Conservation (phyloP, 2,329 filamentous ascomycete genomes). For the Microthyrium microscopicum region DNA sequence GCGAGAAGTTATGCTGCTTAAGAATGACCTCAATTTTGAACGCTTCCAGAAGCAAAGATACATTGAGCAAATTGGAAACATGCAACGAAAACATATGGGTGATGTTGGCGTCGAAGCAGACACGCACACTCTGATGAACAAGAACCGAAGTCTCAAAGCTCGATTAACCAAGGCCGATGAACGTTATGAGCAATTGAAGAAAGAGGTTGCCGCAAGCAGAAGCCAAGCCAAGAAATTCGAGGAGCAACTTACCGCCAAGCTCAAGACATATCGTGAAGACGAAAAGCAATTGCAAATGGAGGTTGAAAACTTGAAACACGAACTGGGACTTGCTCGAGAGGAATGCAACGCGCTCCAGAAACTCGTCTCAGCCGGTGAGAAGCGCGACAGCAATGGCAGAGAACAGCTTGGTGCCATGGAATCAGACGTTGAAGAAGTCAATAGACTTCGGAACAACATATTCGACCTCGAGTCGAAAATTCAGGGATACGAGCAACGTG, state of each 20-base stretch:
- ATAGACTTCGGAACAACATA: slow-evolving; percentile 42
- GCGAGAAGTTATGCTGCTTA: slow-evolving; percentile 56
- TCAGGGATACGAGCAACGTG: slow-evolving; percentile 45
- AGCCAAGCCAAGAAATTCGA: slow-evolving; percentile 66
- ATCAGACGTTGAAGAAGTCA: slow-evolving; percentile 42
- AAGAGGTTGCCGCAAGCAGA: slow-evolving; percentile 55
- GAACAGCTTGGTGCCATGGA: slow-evolving; percentile 49
- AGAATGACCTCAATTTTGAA: slow-evolving; percentile 71
- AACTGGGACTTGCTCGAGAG: slow-evolving; percentile 39
- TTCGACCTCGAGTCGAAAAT: slow-evolving; percentile 43
- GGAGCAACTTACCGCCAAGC: slow-evolving; percentile 48
- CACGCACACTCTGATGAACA: slow-evolving; percentile 64
- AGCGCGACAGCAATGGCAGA: slow-evolving; percentile 45
- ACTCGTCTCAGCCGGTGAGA: slow-evolving; percentile 52
- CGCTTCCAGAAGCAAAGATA: slow-evolving; percentile 73
- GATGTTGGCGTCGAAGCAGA: slow-evolving; percentile 69
- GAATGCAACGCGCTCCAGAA: slow-evolving; percentile 49
- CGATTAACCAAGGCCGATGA: slow-evolving; percentile 59
- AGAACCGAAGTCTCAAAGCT: slow-evolving; percentile 55
- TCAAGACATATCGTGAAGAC: slow-evolving; percentile 51
- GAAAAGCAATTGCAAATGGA: slow-evolving; percentile 47
- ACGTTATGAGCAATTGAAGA: slow-evolving; percentile 50
- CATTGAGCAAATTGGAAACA: slow-evolving; percentile 61
- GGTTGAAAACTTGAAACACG: slow-evolving; percentile 37
- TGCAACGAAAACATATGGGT: slow-evolving; percentile 57